Evolutionary conservation across 164 flowering plant genomes (phyloP).

Genomic region (Houttuynia cordata): DNA sequence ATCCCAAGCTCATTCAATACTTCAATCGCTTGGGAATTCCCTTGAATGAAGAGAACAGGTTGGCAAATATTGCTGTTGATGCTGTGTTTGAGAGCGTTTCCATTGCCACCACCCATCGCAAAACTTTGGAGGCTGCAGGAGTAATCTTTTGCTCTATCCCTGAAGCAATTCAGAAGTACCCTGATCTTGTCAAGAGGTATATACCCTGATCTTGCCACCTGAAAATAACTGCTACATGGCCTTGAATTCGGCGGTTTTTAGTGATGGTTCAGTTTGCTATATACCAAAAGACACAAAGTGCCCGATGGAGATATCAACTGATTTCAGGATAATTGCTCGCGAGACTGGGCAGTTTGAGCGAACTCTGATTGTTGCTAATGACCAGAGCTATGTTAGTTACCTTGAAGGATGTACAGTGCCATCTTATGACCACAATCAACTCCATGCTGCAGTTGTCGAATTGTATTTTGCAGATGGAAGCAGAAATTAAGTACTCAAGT

Average conservation of each 20-base stretch:
- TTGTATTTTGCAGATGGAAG: too few species aligned
- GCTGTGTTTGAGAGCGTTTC: constrained; percentile 91
- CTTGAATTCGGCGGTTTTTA: too few species aligned
- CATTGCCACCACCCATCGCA: constrained; percentile 87
- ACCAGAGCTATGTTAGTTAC: constrained; percentile 71
- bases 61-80: constrained; percentile 93
- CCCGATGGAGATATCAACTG: constrained; percentile 89
- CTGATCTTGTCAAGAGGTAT: constrained; percentile 66
- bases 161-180: too few species aligned
- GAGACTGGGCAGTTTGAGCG: constrained; percentile 99
- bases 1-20: constrained; percentile 64
- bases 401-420: too few species aligned
- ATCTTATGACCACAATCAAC: too few species aligned
- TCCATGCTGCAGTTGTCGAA: too few species aligned
- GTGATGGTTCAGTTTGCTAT: constrained; percentile 92
- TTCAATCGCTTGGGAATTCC: constrained; percentile 67
- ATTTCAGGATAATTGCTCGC: constrained; percentile 76
- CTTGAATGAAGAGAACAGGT: too few species aligned
- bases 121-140: too few species aligned
- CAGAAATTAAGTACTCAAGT: too few species aligned
- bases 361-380: constrained; percentile 86
- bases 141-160: too few species aligned
- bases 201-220: constrained; percentile 70
- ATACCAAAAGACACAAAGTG: constrained; percentile 75
- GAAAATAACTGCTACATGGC: constrained; percentile 86